phyloP scores from a whole-genome alignment of 768 basidiomycete species.

The Leccinum subtestaceum region DNA sequence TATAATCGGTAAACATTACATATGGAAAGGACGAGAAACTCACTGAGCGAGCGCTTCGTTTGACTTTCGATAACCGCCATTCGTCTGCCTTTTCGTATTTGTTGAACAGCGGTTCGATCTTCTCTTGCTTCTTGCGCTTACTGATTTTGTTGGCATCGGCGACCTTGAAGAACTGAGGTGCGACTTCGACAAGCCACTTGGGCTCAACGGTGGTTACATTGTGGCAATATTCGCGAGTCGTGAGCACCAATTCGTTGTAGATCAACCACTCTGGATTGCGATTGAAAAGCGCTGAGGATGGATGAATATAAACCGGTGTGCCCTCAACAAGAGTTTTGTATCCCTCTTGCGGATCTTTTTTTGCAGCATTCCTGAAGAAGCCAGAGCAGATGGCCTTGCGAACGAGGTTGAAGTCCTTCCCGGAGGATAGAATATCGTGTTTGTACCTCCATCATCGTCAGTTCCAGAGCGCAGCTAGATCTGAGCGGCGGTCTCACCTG shows the following conservation, averaged over 20 bases:
- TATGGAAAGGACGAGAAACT: conserved; percentile 24
- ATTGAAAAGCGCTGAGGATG: conserved; percentile 95
- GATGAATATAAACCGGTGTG: conserved; percentile 99
- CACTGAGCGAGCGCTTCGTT: conserved; percentile 83
- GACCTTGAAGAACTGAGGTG: conserved; percentile 98
- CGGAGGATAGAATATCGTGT: conserved; percentile 92
- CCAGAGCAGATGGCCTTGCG: conserved; percentile 96
- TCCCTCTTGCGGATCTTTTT: conserved; percentile 97
- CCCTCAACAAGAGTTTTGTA: conserved; percentile 98
- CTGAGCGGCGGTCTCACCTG: conserved; percentile 51
- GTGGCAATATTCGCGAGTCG: conserved; percentile 93
- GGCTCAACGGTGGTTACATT: conserved; percentile 96
- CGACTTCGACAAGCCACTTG: conserved; percentile 97
- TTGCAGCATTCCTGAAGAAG: conserved; percentile 97
- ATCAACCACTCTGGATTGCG: conserved; percentile 94
- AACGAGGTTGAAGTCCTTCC: conserved; percentile 88
- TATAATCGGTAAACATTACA: conserved; percentile 13
- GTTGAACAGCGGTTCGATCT: conserved; percentile 95
- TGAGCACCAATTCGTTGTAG: conserved; percentile 94
- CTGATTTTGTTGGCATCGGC: conserved; percentile 98
- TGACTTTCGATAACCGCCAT: conserved; percentile 92
- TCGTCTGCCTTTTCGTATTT: conserved; percentile 94
- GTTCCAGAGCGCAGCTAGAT: background rate
- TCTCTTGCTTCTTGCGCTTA: conserved; percentile 93
- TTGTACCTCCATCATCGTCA: conserved; percentile 64